phyloP scores from a whole-genome alignment of 1,284 basidiomycete species.

The Tylopilus orsonianus region DNA sequence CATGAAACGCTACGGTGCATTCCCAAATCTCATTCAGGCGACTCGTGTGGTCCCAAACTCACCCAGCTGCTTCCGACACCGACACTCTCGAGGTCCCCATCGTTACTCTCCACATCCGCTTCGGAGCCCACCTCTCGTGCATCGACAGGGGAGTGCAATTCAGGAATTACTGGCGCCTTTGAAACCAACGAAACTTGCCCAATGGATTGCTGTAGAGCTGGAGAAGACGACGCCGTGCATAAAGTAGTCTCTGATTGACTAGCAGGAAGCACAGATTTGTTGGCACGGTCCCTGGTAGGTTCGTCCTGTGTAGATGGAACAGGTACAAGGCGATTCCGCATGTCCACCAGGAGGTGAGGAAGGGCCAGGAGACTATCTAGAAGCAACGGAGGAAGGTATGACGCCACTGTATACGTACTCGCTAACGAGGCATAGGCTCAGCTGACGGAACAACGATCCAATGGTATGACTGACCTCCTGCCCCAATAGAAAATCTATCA shows the following conservation, averaged over 20 bases:
- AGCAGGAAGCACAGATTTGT: slow-evolving; percentile 19
- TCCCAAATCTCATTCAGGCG: slow-evolving; percentile 21
- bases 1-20: not conserved
- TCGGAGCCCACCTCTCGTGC: slow-evolving; percentile 52
- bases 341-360: slow-evolving; percentile 60
- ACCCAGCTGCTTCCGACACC: slow-evolving; percentile 64
- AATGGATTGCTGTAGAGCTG: slow-evolving; percentile 9
- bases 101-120: slow-evolving; percentile 64
- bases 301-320: slow-evolving; percentile 36
- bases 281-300: slow-evolving; percentile 23
- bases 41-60: slow-evolving; percentile 42
- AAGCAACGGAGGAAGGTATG: slow-evolving; percentile 63
- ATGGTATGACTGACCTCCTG: slow-evolving; percentile 58
- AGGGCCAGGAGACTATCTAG: slow-evolving; percentile 65
- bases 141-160: slow-evolving; percentile 11
- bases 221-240: not conserved
- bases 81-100: slow-evolving; percentile 42
- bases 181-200: not conserved
- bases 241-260: slow-evolving; percentile 7
- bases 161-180: slow-evolving; percentile 1
- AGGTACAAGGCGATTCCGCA: slow-evolving; percentile 60
- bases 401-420: slow-evolving; percentile 63
- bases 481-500: slow-evolving; percentile 65
- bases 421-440: slow-evolving; percentile 40
- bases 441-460: not conserved